Conservation (phyloP, 106 monocot species). For the Allium fistulosum region DNA sequence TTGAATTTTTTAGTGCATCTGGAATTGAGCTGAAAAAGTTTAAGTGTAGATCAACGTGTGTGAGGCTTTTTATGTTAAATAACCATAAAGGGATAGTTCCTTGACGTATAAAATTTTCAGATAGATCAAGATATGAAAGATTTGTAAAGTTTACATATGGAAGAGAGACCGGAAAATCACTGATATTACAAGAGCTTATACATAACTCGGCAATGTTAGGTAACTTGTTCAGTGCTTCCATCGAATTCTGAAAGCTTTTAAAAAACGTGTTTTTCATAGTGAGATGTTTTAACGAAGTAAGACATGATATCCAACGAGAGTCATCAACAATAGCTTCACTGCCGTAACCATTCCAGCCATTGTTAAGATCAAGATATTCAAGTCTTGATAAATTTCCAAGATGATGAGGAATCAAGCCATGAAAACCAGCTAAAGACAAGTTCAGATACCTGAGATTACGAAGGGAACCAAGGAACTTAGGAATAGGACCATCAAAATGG, state of each 20-base stretch:
- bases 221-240: background rate
- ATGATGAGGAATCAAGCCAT: background rate
- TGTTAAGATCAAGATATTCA: conserved; percentile 1
- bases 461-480: conserved; percentile 26
- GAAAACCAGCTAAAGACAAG: background rate
- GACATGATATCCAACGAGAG: background rate
- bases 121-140: background rate
- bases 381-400: conserved; percentile 5
- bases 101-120: background rate
- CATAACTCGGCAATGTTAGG: background rate
- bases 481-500: conserved; percentile 13
- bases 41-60: background rate
- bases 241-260: background rate
- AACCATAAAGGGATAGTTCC: background rate
- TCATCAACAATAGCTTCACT: background rate
- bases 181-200: background rate
- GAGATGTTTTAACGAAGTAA: background rate
- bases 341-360: too few species aligned
- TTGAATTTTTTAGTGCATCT: background rate
- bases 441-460: conserved; percentile 2
- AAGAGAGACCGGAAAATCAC: background rate
- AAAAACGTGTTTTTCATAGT: background rate
- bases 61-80: background rate
- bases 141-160: background rate
- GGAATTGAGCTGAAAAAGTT: background rate